Percentiles rank a stretch among this genome's conserved stretches.
phyloP scores from a whole-genome alignment of 176 grass and related monocot species.

The Hsuehochloa calcarea region DNA sequence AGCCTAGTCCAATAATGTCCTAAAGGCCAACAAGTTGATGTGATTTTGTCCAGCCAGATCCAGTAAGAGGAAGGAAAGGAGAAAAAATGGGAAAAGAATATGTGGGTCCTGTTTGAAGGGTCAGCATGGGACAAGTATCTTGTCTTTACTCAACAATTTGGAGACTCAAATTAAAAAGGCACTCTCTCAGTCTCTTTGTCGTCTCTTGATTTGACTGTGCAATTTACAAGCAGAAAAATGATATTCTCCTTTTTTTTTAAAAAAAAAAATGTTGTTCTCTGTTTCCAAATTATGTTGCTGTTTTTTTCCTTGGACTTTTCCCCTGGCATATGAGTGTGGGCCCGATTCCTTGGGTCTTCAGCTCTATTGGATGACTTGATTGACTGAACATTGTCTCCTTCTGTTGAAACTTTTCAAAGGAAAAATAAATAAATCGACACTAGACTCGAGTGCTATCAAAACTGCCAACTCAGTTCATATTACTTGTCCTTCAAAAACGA shows the following conservation, averaged over 20 bases:
- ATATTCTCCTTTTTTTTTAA: background rate
- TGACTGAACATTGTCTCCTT: constrained; percentile 21
- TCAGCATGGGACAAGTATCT: background rate
- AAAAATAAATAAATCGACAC: background rate
- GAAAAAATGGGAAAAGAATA: background rate
- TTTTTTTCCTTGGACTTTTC: background rate
- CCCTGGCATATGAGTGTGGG: background rate
- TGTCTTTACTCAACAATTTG: background rate
- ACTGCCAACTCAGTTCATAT: too few species aligned
- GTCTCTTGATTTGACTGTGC: background rate
- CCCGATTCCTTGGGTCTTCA: background rate
- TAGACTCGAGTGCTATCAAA: background rate
- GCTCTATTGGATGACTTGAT: background rate
- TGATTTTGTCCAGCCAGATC: constrained; percentile 13
- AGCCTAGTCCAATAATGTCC: background rate
- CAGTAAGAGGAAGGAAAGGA: background rate
- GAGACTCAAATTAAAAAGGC: background rate
- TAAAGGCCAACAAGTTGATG: background rate
- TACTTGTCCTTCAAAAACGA: background rate
- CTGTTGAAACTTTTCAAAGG: background rate
- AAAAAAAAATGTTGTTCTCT: background rate
- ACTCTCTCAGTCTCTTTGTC: background rate
- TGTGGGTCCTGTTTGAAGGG: background rate
- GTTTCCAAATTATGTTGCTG: background rate
- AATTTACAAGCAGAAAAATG: background rate